A percentile compares a stretch with the other conserved stretches of the same genome.
phyloP scores from a whole-genome alignment of 345 rosid genomes.

The Citrus mangshanensis region DNA sequence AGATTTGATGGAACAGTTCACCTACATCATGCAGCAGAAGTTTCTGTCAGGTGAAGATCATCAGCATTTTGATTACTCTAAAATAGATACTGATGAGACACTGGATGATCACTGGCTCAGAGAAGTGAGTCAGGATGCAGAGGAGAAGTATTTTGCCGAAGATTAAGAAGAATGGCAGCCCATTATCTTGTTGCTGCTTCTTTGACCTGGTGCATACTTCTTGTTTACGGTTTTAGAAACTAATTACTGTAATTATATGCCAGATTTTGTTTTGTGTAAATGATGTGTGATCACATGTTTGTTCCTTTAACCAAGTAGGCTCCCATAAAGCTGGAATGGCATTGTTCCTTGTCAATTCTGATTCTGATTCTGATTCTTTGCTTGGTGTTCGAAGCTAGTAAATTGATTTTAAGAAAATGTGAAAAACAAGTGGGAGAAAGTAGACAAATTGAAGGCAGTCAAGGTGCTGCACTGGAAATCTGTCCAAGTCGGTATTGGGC shows the following conservation, averaged over 20 bases:
- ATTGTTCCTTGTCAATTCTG: not conserved
- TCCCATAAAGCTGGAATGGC: not conserved
- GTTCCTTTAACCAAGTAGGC: not conserved
- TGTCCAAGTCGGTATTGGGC: not conserved
- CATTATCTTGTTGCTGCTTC: not conserved
- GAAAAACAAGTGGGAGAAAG: not conserved
- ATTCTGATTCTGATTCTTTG: not conserved
- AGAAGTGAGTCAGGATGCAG: constrained; percentile 78
- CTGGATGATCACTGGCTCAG: constrained; percentile 94
- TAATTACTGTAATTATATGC: constrained; percentile 6
- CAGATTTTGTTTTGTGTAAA: not conserved
- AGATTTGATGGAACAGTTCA: constrained; percentile 86
- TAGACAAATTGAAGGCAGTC: not conserved
- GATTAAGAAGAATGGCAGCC: constrained; percentile 23
- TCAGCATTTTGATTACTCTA: constrained; percentile 76
- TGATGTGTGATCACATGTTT: not conserved
- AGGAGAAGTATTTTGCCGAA: constrained; percentile 82
- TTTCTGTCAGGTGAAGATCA: constrained; percentile 87
- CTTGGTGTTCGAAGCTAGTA: not conserved
- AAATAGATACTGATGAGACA: constrained; percentile 79
- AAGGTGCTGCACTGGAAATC: not conserved
- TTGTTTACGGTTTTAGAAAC: not conserved
- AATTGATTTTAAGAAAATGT: not conserved
- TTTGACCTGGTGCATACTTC: not conserved
- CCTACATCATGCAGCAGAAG: constrained; percentile 81